These are phyloP conservation scores for Vaccinium myrtillus DNA, from an alignment of 148 eudicot species.

Conservation along the genomic window DNA sequence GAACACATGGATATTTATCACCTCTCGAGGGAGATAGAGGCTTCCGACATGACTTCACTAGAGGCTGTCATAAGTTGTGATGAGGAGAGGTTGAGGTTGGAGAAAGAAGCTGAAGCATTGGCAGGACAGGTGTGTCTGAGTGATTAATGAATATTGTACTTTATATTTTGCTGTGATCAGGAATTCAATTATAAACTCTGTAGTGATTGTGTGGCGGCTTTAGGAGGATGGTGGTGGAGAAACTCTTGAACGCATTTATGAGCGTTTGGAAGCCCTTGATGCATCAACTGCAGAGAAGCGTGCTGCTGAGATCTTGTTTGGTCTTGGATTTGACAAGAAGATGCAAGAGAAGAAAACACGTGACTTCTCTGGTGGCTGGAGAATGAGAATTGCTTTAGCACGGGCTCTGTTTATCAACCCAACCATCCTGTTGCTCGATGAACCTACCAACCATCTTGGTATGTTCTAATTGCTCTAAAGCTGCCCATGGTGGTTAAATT, in stretches of 20 bases:
- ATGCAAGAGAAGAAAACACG: slow-evolving; percentile 94
- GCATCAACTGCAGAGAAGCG: slow-evolving; percentile 96
- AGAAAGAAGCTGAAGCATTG: slow-evolving; percentile 83
- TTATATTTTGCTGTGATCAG: neutral
- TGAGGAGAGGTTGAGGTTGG: slow-evolving; percentile 78
- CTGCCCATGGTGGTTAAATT: neutral
- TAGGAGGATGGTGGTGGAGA: slow-evolving; percentile 99
- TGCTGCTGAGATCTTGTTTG: slow-evolving; percentile 90
- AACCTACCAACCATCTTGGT: slow-evolving; percentile 99
- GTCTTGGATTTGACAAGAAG: slow-evolving; percentile 84
- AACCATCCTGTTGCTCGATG: slow-evolving; percentile 84
- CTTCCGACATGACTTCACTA: slow-evolving; percentile 94
- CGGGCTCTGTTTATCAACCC: slow-evolving; percentile 95
- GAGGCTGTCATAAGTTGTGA: slow-evolving; percentile 85
- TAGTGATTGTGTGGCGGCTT: neutral
- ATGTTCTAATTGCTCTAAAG: slow-evolving; percentile 16
- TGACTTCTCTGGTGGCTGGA: slow-evolving; percentile 99
- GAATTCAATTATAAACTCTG: neutral
- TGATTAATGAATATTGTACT: slow-evolving; percentile 1
- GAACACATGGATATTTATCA: slow-evolving; percentile 98
- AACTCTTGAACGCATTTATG: slow-evolving; percentile 79
- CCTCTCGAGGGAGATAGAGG: slow-evolving; percentile 88
- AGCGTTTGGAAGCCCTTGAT: slow-evolving; percentile 90
- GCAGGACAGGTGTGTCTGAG: slow-evolving; percentile 59
- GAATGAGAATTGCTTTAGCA: slow-evolving; percentile 98